These are phyloP conservation scores for Apiospora arundinis DNA, from an alignment of 2,329 filamentous ascomycete genomes.

Conservation along the genomic window DNA sequence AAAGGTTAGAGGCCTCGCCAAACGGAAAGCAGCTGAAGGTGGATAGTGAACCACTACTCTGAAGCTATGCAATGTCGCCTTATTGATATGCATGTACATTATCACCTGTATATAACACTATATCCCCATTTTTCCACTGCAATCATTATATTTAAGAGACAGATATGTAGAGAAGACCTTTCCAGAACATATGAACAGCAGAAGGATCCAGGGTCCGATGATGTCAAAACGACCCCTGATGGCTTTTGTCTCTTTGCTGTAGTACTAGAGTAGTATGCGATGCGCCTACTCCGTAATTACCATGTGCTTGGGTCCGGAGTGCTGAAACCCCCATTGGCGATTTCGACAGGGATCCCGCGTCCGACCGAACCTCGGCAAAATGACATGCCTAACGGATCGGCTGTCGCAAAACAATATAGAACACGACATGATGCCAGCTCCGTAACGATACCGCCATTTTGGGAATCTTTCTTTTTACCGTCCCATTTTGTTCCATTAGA, in stretches of 20 bases:
- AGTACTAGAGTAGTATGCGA: too few species aligned
- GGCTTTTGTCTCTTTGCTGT: not conserved
- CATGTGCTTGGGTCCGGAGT: slow-evolving; percentile 10
- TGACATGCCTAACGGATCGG: not conserved
- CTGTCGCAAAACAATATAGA: slow-evolving; percentile 6
- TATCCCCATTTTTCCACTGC: not conserved
- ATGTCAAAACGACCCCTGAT: not conserved
- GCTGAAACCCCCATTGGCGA: slow-evolving; percentile 9
- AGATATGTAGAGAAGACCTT: not conserved
- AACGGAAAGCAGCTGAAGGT: slow-evolving; percentile 37
- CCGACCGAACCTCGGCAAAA: slow-evolving; percentile 18
- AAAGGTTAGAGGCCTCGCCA: slow-evolving; percentile 45
- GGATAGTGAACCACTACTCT: not conserved
- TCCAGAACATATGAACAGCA: not conserved
- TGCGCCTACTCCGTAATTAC: not conserved
- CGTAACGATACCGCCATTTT: not conserved
- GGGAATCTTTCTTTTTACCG: not conserved
- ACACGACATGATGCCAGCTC: not conserved
- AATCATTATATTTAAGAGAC: not conserved
- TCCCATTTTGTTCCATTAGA: not conserved
- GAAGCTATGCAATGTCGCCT: not conserved
- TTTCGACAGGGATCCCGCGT: slow-evolving; percentile 14
- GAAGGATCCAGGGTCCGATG: not conserved
- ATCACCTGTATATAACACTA: not conserved
- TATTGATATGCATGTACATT: not conserved